These are phyloP conservation scores for Tricladium varicosporioides DNA, from an alignment of 2,329 filamentous ascomycete species.

Conservation along the genomic window DNA sequence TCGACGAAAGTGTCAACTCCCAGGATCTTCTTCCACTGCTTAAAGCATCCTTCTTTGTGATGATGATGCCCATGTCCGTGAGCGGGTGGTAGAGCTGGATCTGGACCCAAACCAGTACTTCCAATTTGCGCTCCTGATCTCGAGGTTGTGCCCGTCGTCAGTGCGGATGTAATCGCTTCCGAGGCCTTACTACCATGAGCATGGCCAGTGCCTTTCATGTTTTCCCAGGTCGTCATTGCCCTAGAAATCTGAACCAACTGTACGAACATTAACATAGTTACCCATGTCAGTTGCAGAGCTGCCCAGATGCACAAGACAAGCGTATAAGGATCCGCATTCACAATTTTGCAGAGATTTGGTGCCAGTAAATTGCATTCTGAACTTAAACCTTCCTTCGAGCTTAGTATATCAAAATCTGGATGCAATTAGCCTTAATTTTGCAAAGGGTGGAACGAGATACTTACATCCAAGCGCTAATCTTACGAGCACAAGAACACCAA, in stretches of 20 bases:
- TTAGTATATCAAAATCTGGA: slow-evolving; percentile 62
- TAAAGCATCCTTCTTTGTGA: slow-evolving; percentile 64
- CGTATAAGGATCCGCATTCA: slow-evolving; percentile 82
- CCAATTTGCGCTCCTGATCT: slow-evolving; percentile 70
- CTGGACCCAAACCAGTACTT: slow-evolving; percentile 61
- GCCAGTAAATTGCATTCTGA: slow-evolving; percentile 72
- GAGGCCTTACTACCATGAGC: slow-evolving; percentile 49
- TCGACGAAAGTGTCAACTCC: slow-evolving; percentile 93
- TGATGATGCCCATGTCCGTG: slow-evolving; percentile 46
- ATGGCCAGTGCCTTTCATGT: slow-evolving; percentile 79
- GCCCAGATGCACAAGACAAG: slow-evolving; percentile 78
- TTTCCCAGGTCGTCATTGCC: slow-evolving; percentile 94
- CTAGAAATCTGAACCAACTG: slow-evolving; percentile 90
- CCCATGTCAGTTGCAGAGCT: slow-evolving; percentile 85
- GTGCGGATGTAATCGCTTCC: slow-evolving; percentile 66
- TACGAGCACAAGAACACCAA: slow-evolving; percentile 72
- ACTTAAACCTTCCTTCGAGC: slow-evolving; percentile 43
- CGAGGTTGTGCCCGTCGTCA: slow-evolving; percentile 67
- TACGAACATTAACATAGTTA: slow-evolving; percentile 93
- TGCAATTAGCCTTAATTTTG: slow-evolving; percentile 27
- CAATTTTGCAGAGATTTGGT: slow-evolving; percentile 68
- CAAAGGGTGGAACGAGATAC: slow-evolving; percentile 28
- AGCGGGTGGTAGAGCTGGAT: slow-evolving; percentile 48
- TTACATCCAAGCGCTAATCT: slow-evolving; percentile 71
- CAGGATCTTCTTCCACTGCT: slow-evolving; percentile 79